A percentile compares a stretch with the other conserved stretches of the same genome.
Conservation (phyloP, 352 stramenopile species). For the Phytophthora hybrid region DNA sequence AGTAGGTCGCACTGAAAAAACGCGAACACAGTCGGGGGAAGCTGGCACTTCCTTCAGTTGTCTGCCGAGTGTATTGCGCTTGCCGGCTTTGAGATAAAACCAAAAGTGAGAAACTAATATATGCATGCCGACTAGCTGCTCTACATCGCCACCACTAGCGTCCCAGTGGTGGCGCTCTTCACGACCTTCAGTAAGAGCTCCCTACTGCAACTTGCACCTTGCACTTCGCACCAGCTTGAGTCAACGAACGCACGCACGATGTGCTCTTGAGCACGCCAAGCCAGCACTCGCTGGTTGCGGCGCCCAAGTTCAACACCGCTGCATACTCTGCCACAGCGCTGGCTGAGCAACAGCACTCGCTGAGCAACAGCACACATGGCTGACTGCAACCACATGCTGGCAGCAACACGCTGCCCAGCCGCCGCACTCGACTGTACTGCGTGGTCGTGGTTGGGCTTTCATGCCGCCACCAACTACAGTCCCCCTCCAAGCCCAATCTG, state of each 20-base stretch:
- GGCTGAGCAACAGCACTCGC: neutral
- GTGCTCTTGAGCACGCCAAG: neutral
- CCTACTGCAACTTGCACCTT: slow-evolving; percentile 6
- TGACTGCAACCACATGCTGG: slow-evolving; percentile 18
- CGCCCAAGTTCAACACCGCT: slow-evolving; percentile 9
- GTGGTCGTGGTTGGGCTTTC: slow-evolving; percentile 22
- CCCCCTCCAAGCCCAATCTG: slow-evolving; percentile 21
- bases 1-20: slow-evolving; percentile 10
- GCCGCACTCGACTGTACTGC: slow-evolving; percentile 15
- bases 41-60: slow-evolving; percentile 8
- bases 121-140: slow-evolving; percentile 12
- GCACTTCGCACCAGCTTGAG: neutral
- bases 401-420: neutral
- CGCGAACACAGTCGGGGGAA: slow-evolving; percentile 8
- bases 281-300: neutral
- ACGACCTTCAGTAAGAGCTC: neutral
- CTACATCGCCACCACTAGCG: slow-evolving; percentile 16
- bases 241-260: slow-evolving; percentile 3
- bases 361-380: slow-evolving; percentile 1
- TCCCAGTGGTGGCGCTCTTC: slow-evolving; percentile 4
- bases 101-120: slow-evolving; percentile 14
- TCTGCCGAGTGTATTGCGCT: slow-evolving; percentile 14
- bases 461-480: slow-evolving; percentile 28
- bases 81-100: neutral
- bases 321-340: neutral